Base-by-base conservation (phyloP, 352 stramenopile species). In the Pseudoperonospora humuli region DNA sequence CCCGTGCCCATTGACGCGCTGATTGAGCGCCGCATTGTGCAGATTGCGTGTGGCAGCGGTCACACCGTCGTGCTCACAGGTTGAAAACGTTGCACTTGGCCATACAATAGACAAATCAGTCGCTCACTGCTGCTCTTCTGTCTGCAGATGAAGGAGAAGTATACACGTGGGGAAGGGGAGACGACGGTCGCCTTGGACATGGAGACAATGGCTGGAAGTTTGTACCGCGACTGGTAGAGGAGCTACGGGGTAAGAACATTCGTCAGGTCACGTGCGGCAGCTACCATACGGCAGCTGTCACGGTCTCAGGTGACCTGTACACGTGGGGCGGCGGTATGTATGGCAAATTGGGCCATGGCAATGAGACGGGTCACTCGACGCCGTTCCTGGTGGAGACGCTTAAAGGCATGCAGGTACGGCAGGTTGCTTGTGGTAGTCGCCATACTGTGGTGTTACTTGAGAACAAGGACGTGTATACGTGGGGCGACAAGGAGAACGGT, bases 181-280 rank as follows among this genome's bases (percentile, higher is more conserved):
- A 93, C 47, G 86, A 96, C 54, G 87, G 87, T 0, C 80, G 87
- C 1, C 45, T 96, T 24, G 87, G 87, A n/a, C 86, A 96, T 41
- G 82, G 84, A 53, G 86, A 96, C 56, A 98, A 97, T 64, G 91
- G 91, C 36, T 98, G 93, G 93, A 98, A 98, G 65, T 98, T 97
- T 55, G 91, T 97, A n/a, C 93, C 93, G 15, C 75, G 93, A 7
- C 70, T 97, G 15, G 90, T 93, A 5, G 86, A 96, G 43, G 79
- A 88, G 50, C 61, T 97, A 3, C 84, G 84, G 25, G 88, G 87
- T 49, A 94, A 95, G 57, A 85, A 90, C 27, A 75, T 89, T 32
- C 86, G 81, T 0, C 84, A 97, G 54, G 89, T 98, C 32, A 97
- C 90, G 17, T 98, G 93, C 64, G 90, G 93, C 15, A 96, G 93